These are phyloP conservation scores for Pythium sp. DNA, from an alignment of 352 stramenopile species.

Conservation along the genomic window DNA sequence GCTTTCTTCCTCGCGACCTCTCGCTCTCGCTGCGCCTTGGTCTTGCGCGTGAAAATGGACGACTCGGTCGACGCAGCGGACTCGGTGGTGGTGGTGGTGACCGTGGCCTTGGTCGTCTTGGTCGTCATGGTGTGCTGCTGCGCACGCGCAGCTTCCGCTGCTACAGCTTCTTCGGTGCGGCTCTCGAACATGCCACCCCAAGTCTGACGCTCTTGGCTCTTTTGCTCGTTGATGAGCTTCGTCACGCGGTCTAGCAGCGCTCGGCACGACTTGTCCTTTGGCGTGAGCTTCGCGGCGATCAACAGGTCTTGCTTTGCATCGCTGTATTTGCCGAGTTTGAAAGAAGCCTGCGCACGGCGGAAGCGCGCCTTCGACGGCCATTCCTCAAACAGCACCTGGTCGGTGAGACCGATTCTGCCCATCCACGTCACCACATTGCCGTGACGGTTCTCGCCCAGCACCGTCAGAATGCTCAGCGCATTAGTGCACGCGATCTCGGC, in stretches of 20 bases:
- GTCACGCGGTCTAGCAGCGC: conserved; percentile 67
- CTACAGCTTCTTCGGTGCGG: conserved; percentile 11
- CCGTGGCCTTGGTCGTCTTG: conserved; percentile 18
- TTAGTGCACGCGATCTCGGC: conserved; percentile 82
- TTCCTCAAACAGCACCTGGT: conserved; percentile 82
- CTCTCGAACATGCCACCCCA: conserved; percentile 83
- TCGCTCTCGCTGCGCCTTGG: conserved; percentile 39
- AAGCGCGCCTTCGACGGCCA: conserved; percentile 87
- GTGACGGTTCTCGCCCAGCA: conserved; percentile 69
- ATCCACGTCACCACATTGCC: conserved; percentile 86
- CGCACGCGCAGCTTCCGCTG: conserved; percentile 7
- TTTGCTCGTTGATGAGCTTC: conserved; percentile 72
- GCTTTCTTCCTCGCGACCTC: conserved; percentile 16
- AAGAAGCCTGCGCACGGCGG: conserved; percentile 69
- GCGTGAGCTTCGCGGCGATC: conserved; percentile 74
- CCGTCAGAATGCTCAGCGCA: conserved; percentile 73
- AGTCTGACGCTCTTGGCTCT: conserved; percentile 71
- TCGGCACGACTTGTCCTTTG: conserved; percentile 80
- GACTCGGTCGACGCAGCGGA: conserved; percentile 22
- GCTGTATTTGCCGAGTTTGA: conserved; percentile 70
- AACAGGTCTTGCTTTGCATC: conserved; percentile 80
- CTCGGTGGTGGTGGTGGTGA: conserved; percentile 16
- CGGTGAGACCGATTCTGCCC: conserved; percentile 68
- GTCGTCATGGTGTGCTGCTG: conserved; percentile 23
- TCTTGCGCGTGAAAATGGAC: conserved; percentile 78